Evolutionary conservation across 257 asterid genomes (phyloP).

Genomic region (Primulina eburnea): DNA sequence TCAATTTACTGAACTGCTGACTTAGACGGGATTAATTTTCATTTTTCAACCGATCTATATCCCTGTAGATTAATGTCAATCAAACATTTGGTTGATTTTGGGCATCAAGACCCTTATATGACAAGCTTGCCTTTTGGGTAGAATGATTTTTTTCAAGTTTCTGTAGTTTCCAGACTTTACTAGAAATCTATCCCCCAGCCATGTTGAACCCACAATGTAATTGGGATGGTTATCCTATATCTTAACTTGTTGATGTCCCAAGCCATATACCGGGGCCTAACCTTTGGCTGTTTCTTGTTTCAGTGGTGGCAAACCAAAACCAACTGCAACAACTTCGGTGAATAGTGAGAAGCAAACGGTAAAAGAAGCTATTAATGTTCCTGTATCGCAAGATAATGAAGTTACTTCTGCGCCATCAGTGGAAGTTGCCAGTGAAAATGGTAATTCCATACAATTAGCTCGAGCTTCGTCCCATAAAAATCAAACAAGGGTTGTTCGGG

Average conservation of each 20-base stretch:
- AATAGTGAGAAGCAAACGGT: constrained; percentile 38
- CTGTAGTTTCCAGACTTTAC: neutral
- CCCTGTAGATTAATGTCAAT: neutral
- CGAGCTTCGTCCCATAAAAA: constrained; percentile 34
- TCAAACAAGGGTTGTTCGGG: constrained; percentile 41
- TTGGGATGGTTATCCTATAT: neutral
- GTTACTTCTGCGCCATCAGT: constrained; percentile 41
- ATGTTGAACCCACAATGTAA: neutral
- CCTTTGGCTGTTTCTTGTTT: neutral
- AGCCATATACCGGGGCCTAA: constrained; percentile 9
- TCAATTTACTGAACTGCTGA: neutral
- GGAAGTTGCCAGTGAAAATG: constrained; percentile 35
- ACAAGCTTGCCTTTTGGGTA: constrained; percentile 11
- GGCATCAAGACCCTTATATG: neutral
- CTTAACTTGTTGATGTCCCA: neutral
- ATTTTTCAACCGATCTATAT: neutral
- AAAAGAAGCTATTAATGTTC: constrained; percentile 33
- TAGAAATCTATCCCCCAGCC: neutral
- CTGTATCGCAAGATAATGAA: constrained; percentile 38
- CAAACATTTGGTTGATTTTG: neutral
- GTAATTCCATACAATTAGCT: constrained; percentile 30
- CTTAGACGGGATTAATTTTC: neutral
- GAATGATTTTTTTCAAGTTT: neutral
- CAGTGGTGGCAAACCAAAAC: constrained; percentile 42
- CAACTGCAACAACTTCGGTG: constrained; percentile 33